Evolutionary conservation across 2,329 filamentous ascomycete genomes (phyloP).

Genomic region (Fusarium brevicatenulatum): DNA sequence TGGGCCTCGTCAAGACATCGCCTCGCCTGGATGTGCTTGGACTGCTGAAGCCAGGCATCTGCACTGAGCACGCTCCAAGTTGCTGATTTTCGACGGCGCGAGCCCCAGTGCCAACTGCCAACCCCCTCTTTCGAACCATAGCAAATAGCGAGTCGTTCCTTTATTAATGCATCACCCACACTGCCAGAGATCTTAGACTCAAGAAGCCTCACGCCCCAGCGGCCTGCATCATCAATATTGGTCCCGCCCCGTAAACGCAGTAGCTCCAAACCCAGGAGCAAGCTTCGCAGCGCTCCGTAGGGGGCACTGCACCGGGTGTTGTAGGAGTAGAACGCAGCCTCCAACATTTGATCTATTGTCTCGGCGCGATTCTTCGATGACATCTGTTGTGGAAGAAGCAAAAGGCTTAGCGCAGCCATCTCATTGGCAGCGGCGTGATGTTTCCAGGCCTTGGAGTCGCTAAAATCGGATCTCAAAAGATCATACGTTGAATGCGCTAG

Average conservation of each 20-base stretch:
- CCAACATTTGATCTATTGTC: conserved; percentile 85
- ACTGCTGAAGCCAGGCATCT: conserved; percentile 83
- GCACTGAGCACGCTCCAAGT: conserved; percentile 88
- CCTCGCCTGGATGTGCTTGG: conserved; percentile 81
- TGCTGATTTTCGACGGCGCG: conserved; percentile 83
- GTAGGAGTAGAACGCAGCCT: conserved; percentile 93
- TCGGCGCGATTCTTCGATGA: conserved; percentile 82
- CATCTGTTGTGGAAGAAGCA: conserved; percentile 78
- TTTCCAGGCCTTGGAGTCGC: conserved; percentile 95
- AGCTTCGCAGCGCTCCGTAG: conserved; percentile 81
- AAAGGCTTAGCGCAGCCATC: conserved; percentile 87
- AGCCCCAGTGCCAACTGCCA: conserved; percentile 74
- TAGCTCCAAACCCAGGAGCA: conserved; percentile 82
- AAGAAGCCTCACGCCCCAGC: conserved; percentile 83
- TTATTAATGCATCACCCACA: conserved; percentile 83
- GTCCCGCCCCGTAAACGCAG: conserved; percentile 82
- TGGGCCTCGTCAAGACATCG: conserved; percentile 78
- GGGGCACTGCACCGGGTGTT: conserved; percentile 82
- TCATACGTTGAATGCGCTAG: conserved; percentile 93
- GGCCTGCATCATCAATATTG: conserved; percentile 85
- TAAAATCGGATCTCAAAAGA: conserved; percentile 86
- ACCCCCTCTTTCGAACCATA: conserved; percentile 79
- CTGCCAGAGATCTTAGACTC: conserved; percentile 80
- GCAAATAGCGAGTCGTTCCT: conserved; percentile 86
- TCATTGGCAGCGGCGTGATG: conserved; percentile 94